Evolutionary conservation across 208 protist genomes (phyloP).

Genomic region (Acanthamoeba sp.): DNA sequence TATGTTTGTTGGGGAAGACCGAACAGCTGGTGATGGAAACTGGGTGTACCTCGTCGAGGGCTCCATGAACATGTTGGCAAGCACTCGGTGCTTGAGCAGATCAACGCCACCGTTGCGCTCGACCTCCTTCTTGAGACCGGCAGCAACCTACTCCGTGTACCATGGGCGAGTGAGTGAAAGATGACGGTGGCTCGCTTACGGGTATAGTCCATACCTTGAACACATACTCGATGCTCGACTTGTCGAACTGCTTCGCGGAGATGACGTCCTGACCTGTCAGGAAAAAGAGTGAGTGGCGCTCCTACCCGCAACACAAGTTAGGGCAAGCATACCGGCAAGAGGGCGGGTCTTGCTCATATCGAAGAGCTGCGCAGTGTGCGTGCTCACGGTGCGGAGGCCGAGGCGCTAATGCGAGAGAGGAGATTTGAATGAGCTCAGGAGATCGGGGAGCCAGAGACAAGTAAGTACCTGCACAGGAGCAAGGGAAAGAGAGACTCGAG

Average conservation of each 20-base stretch:
- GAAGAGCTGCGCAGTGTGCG: not conserved
- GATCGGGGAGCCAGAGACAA: not conserved
- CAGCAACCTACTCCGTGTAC: conserved; percentile 11
- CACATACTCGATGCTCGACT: conserved; percentile 37
- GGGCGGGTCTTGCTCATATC: not conserved
- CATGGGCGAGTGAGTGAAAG: not conserved
- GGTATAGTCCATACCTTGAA: conserved; percentile 3
- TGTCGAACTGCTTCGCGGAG: conserved; percentile 48
- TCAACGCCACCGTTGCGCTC: conserved; percentile 79
- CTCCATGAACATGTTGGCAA: conserved; percentile 56
- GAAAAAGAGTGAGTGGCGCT: not conserved
- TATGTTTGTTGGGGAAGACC: no score
- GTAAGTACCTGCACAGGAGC: not conserved
- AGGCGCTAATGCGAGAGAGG: not conserved
- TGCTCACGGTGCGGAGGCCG: not conserved
- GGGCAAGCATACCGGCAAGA: not conserved
- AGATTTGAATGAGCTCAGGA: not conserved
- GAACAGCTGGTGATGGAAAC: not conserved
- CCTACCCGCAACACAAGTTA: not conserved
- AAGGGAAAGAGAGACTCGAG: no score
- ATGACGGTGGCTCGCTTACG: not conserved
- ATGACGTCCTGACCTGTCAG: conserved; percentile 21
- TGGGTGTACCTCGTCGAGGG: conserved; percentile 80
- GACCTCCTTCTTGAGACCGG: conserved; percentile 79
- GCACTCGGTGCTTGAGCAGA: conserved; percentile 62